Evolutionary conservation across 108 stramenopile genomes (phyloP).

Genomic region (Ochromonas danica): DNA sequence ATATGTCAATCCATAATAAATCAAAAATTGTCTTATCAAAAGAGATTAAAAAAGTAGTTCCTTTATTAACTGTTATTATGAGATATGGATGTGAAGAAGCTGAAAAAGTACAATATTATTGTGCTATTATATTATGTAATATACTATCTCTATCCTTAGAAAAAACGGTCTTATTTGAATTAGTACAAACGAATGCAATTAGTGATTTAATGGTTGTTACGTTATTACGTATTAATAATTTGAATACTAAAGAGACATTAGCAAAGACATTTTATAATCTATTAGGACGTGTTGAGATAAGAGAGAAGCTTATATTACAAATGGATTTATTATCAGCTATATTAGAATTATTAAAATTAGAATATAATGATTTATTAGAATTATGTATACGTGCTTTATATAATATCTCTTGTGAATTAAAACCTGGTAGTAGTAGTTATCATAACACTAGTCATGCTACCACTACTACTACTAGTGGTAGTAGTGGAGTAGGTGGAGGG

Average conservation of each 20-base stretch:
- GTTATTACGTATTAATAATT: constrained; percentile 6
- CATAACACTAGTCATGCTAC: background rate
- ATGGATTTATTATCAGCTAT: background rate
- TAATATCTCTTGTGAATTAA: constrained; percentile 31
- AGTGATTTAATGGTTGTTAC: constrained; percentile 30
- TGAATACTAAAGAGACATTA: constrained; percentile 26
- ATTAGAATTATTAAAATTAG: background rate
- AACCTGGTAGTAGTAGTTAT: constrained; percentile 1
- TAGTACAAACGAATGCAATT: background rate
- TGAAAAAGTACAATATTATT: constrained; percentile 11
- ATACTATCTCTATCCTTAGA: background rate
- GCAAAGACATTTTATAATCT: constrained; percentile 27
- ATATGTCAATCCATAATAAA: background rate
- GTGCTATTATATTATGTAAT: constrained; percentile 2
- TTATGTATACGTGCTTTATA: constrained; percentile 16
- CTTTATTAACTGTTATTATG: constrained; percentile 12
- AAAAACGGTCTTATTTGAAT: background rate
- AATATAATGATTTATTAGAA: constrained; percentile 19
- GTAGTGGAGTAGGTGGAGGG: background rate
- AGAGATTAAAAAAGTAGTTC: background rate
- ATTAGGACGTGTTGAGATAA: background rate
- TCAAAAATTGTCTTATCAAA: background rate
- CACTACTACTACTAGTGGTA: background rate
- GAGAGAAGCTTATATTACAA: constrained; percentile 24
- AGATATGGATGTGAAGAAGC: constrained; percentile 2